These are phyloP conservation scores for Plectosphaerella plurivora DNA, from an alignment of 2,329 filamentous ascomycete genomes.

Conservation along the genomic window DNA sequence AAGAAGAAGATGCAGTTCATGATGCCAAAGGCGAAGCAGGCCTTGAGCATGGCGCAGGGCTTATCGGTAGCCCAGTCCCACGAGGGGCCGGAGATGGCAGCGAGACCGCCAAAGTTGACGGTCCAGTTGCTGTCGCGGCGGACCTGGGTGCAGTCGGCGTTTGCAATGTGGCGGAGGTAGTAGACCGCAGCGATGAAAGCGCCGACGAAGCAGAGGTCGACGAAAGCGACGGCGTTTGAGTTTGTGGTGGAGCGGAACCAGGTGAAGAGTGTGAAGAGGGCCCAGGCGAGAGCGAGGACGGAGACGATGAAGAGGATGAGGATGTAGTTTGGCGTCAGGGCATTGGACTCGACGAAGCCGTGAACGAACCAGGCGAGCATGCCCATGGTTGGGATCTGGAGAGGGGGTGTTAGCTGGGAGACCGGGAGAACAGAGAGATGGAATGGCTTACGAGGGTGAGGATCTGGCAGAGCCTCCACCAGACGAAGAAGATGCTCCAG, in stretches of 20 bases:
- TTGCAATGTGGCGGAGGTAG: slow-evolving; percentile 52
- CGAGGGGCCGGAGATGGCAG: slow-evolving; percentile 45
- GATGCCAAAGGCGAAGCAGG: slow-evolving; percentile 82
- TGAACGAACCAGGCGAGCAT: slow-evolving; percentile 65
- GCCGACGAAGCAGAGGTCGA: slow-evolving; percentile 59
- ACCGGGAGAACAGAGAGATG: neutral
- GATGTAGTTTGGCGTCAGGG: slow-evolving; percentile 57
- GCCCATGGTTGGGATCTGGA: slow-evolving; percentile 59
- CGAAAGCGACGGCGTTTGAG: slow-evolving; percentile 54
- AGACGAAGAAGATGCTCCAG: slow-evolving; percentile 59
- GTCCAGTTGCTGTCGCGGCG: slow-evolving; percentile 43
- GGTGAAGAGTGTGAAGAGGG: slow-evolving; percentile 60
- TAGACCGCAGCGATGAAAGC: slow-evolving; percentile 61
- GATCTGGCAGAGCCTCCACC: slow-evolving; percentile 59
- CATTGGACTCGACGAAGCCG: slow-evolving; percentile 51
- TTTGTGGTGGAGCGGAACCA: slow-evolving; percentile 60
- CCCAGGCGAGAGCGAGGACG: slow-evolving; percentile 59
- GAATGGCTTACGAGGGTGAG: slow-evolving; percentile 51
- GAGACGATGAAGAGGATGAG: slow-evolving; percentile 65
- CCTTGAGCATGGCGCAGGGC: slow-evolving; percentile 89
- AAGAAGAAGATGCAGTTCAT: slow-evolving; percentile 83
- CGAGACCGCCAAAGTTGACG: slow-evolving; percentile 58
- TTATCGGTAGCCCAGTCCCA: slow-evolving; percentile 60
- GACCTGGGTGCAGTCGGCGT: slow-evolving; percentile 65
- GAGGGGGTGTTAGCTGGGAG: slow-evolving; percentile 1